phyloP scores from a whole-genome alignment of 2,329 filamentous ascomycete species.

The Pezicula radicicola region DNA sequence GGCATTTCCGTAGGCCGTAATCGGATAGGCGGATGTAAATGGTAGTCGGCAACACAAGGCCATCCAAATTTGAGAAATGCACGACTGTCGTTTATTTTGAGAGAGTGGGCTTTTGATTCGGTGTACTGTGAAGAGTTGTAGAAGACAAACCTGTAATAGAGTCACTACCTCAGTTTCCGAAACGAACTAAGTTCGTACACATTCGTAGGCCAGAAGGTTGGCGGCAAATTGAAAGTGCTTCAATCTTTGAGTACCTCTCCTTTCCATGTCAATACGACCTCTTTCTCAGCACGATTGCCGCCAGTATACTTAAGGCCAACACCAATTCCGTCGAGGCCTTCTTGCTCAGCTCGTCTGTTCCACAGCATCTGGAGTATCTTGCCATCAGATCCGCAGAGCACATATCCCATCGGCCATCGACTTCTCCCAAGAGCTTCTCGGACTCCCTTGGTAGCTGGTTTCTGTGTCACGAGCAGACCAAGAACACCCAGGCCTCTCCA shows the following conservation, averaged over 20 bases:
- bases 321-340: conserved; percentile 58
- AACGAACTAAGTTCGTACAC: not conserved
- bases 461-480: conserved; percentile 67
- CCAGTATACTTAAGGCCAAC: conserved; percentile 43
- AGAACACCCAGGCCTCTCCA: conserved; percentile 67
- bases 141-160: too few species aligned
- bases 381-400: conserved; percentile 58
- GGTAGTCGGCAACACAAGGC: too few species aligned
- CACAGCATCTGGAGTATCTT: conserved; percentile 66
- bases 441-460: conserved; percentile 74
- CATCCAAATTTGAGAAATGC: too few species aligned
- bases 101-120: too few species aligned
- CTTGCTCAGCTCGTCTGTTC: conserved; percentile 62
- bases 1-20: too few species aligned
- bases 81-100: too few species aligned
- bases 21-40: too few species aligned
- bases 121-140: too few species aligned
- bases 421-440: conserved; percentile 68
- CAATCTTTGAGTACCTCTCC: conserved; percentile 33
- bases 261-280: conserved; percentile 49
- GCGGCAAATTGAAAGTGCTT: not conserved
- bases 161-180: too few species aligned
- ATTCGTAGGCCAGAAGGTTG: conserved; percentile 5
- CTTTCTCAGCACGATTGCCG: conserved; percentile 26
- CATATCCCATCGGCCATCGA: conserved; percentile 68